Base-by-base conservation (phyloP, 768 basidiomycete species). In the Tricholoma furcatifolium region DNA sequence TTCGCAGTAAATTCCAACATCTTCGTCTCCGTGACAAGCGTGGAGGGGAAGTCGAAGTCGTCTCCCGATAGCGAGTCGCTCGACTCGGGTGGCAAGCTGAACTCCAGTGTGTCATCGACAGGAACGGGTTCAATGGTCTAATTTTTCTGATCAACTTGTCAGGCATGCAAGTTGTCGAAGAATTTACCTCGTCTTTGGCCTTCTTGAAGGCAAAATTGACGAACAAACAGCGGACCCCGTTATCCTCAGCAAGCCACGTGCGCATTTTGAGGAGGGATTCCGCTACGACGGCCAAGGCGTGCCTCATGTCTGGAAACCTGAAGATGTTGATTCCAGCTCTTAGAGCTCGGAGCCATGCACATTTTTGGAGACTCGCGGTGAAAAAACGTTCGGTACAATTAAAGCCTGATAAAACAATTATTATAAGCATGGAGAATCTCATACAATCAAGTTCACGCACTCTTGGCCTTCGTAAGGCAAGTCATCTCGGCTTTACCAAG, bases 221-320 rank as follows among this genome's bases (percentile, higher is more conserved):
- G 96, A n/a, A n/a, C n/a, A n/a, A n/a, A n/a, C n/a, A n/a, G n/a
- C n/a, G n/a, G n/a, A n/a, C n/a, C n/a, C n/a, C n/a, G n/a, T n/a
- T n/a, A n/a, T n/a, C 60, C 79, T 98, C 10, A 82, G 84, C 57
- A 96, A 92, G 70, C 75, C 98, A 30, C 84, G 96, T 42, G 73
- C 74, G 17, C 83, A 87, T 62, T 99, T 99, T 61, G 97, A 99
- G 66, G 97, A 99, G 63, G 80, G 85, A 32, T 99, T 99, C 80
- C 81, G 97, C 39, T 99, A 99, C 66, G 96, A 98, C 57, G 91
- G 91, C 43, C 71, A 82, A 1, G 95, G 96, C 36, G 88, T 98
- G 1, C 97, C 97, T 3, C 78, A 91, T n/a, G 95, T 99, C 2
- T 99, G 97, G 97, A 89, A 88, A 64, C 96, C 96, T 0, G 92